These are phyloP conservation scores for Globisporangium yorkense DNA, from an alignment of 352 stramenopile genomes.

Conservation along the genomic window DNA sequence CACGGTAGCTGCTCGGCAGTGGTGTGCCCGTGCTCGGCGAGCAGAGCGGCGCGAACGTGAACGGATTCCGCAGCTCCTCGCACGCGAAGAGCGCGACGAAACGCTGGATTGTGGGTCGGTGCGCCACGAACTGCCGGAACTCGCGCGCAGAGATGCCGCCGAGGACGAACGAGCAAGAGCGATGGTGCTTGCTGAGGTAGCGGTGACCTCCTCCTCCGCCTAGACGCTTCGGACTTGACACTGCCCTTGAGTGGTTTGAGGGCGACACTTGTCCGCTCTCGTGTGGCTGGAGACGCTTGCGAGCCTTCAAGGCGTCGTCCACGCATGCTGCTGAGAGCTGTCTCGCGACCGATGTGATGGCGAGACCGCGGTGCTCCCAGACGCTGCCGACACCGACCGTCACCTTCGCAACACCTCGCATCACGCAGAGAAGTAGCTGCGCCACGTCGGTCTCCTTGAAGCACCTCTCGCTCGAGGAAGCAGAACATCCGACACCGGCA, in stretches of 20 bases:
- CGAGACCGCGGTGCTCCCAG: constrained; percentile 28
- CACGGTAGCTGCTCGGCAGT: constrained; percentile 9
- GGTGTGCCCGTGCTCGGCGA: constrained; percentile 11
- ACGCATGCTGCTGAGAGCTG: constrained; percentile 18
- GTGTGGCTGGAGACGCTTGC: neutral
- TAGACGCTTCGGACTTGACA: neutral
- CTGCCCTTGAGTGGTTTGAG: neutral
- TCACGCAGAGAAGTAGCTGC: constrained; percentile 47
- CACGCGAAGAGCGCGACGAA: constrained; percentile 55
- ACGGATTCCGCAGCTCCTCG: constrained; percentile 61
- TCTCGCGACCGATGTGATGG: constrained; percentile 14
- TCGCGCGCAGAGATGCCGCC: constrained; percentile 18
- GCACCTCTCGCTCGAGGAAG: constrained; percentile 12
- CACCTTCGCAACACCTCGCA: constrained; percentile 43
- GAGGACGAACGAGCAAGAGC: neutral
- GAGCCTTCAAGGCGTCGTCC: constrained; percentile 2
- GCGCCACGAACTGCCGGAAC: constrained; percentile 26
- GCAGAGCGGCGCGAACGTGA: constrained; percentile 30
- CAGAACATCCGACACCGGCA: constrained; percentile 6
- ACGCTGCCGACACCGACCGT: constrained; percentile 39
- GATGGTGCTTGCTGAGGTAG: no score
- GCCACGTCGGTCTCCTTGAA: constrained; percentile 55
- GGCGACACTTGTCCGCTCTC: neutral
- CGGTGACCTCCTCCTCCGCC: neutral
- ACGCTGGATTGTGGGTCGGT: constrained; percentile 24